Conservation (phyloP, 768 basidiomycete species). For the Amanita pseudoporphyria region DNA sequence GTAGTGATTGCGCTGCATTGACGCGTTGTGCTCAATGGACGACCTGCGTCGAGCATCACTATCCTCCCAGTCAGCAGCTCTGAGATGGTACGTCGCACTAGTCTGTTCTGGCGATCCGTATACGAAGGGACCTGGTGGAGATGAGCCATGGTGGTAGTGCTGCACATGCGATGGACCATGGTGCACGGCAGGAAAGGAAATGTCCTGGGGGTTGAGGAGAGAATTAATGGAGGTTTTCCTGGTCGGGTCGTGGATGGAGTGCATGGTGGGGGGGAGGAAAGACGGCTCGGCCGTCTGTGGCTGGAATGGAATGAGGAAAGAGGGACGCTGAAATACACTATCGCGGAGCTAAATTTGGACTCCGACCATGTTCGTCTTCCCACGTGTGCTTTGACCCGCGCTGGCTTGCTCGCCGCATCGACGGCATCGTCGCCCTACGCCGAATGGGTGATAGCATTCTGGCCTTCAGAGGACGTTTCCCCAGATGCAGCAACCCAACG, state of each 20-base stretch:
- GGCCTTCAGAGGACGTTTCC: background rate
- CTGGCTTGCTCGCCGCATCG: too few species aligned
- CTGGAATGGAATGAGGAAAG: background rate
- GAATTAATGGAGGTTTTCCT: conserved; percentile 33
- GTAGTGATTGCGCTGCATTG: conserved; percentile 12
- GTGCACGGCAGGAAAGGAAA: conserved; percentile 16
- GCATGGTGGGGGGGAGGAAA: conserved; percentile 16
- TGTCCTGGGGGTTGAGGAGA: conserved; percentile 31
- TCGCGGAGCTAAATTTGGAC: conserved; percentile 9
- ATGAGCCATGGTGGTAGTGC: conserved; percentile 10
- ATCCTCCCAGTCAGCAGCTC: conserved; percentile 48
- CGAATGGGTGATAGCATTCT: too few species aligned
- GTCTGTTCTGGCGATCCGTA: conserved; percentile 12
- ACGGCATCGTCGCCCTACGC: too few species aligned
- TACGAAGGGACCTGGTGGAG: background rate
- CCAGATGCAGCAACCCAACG: background rate
- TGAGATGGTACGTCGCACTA: conserved; percentile 38
- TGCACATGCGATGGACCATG: conserved; percentile 11
- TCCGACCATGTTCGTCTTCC: conserved; percentile 7
- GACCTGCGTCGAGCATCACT: conserved; percentile 6
- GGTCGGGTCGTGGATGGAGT: conserved; percentile 24
- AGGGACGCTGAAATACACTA: conserved; percentile 8
- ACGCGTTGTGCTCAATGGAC: conserved; percentile 22
- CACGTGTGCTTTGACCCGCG: conserved; percentile 1
- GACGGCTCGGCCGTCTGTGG: conserved; percentile 3